Evolutionary conservation across 805 yeast species (phyloP).

Genomic region (Starmera amethionina): DNA sequence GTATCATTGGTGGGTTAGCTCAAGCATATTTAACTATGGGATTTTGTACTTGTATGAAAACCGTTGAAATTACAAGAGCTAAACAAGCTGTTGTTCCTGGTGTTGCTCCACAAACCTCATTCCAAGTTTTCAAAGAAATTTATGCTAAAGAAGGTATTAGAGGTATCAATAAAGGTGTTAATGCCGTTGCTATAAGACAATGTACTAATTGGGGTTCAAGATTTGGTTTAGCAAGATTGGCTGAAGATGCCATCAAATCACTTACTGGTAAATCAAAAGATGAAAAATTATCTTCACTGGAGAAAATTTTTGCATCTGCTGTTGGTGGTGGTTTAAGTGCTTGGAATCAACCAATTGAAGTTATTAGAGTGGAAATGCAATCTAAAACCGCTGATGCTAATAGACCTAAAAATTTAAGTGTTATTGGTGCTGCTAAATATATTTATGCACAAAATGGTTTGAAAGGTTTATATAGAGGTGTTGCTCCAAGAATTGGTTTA

Average conservation of each 20-base stretch:
- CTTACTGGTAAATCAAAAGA: constrained; percentile 50
- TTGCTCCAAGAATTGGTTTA: constrained; percentile 91
- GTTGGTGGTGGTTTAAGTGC: constrained; percentile 97
- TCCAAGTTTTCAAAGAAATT: constrained; percentile 80
- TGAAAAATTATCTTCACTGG: constrained; percentile 58
- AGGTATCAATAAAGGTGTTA: constrained; percentile 96
- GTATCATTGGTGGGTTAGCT: constrained; percentile 91
- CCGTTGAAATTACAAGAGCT: constrained; percentile 90
- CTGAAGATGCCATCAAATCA: constrained; percentile 74
- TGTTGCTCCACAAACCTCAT: constrained; percentile 61
- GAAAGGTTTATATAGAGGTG: constrained; percentile 91
- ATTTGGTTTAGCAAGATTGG: constrained; percentile 85
- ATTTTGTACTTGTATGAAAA: constrained; percentile 98
- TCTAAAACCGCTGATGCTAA: constrained; percentile 89
- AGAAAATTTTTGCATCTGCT: constrained; percentile 76
- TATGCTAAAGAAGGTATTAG: constrained; percentile 79
- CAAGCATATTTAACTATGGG: constrained; percentile 97
- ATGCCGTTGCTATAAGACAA: constrained; percentile 98
- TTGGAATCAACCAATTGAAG: constrained; percentile 99
- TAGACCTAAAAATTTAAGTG: constrained; percentile 86
- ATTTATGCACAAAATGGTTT: constrained; percentile 77
- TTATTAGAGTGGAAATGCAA: constrained; percentile 96
- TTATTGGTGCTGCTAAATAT: constrained; percentile 66
- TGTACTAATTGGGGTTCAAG: constrained; percentile 99
- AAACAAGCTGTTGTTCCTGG: constrained; percentile 67